Evolutionary conservation across 2,329 filamentous ascomycete genomes (phyloP).

Genomic region (Neonectria neomacrospora): DNA sequence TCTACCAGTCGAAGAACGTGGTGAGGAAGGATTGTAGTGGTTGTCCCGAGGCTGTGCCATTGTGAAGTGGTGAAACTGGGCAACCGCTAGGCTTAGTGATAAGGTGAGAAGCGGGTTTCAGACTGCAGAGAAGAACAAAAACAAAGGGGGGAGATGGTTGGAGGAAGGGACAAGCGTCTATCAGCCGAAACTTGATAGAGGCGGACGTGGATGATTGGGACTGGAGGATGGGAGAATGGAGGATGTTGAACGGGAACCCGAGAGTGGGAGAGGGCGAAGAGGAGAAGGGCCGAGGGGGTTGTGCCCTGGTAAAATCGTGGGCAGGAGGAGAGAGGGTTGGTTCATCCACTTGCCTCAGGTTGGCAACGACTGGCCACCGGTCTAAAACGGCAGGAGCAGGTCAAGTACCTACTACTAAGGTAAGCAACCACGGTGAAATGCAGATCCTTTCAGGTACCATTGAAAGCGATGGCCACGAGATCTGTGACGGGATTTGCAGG

Average conservation of each 20-base stretch:
- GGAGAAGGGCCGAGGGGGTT: background rate
- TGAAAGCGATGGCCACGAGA: background rate
- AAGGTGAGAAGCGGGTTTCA: background rate
- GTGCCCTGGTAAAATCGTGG: background rate
- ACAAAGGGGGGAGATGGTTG: background rate
- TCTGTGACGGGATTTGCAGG: constrained; percentile 3
- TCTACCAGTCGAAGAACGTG: constrained; percentile 62
- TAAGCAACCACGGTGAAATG: background rate
- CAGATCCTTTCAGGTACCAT: constrained; percentile 8
- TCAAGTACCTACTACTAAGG: background rate
- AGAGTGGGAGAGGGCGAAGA: background rate
- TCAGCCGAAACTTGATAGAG: background rate
- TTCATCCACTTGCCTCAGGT: constrained; percentile 16
- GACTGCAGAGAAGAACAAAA: background rate
- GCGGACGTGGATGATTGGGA: background rate
- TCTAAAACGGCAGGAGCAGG: constrained; percentile 13
- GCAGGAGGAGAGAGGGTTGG: background rate
- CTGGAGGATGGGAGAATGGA: constrained; percentile 1
- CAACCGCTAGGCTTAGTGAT: background rate
- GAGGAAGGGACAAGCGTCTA: background rate
- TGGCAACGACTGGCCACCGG: background rate
- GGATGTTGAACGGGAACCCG: background rate
- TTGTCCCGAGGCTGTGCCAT: constrained; percentile 57
- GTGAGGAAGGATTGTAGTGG: constrained; percentile 58
- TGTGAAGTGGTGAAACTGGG: constrained; percentile 20